Base-by-base conservation (phyloP, 192 early-diverging fungal genomes). In the Coemansia sp. region DNA sequence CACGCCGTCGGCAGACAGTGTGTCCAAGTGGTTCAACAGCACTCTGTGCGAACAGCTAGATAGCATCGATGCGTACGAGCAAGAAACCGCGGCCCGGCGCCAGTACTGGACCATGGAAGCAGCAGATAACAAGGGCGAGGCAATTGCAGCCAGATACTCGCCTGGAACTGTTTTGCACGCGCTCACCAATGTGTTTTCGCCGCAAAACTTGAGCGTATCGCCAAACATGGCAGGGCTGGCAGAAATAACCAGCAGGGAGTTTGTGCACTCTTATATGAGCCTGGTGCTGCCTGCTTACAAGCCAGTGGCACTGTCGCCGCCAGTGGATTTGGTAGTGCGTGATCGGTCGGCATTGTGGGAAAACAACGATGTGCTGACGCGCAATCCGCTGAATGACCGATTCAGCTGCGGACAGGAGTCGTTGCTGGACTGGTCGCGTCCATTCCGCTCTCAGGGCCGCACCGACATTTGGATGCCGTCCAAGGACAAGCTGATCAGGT, bases 401-500 rank as follows among this genome's bases (percentile, higher is more conserved):
- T 26, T 77, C 18, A 60, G 60, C 3, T 64, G 66, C 37, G 72
- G 66, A 4, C 60, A 53, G 8, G 47, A 50, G 26, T 26, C 50
- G 14, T 40, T 56, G 26, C 51, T 38, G n/a, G 74, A 71, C 48
- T 76, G 73, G 73, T 58, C 73, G 16, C 58, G 56, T 42, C 73
- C 68, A 7, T 67, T 65, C 47, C 54, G 51, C 11, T 59, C 64
- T 12, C 79, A 85, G 36, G 86, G 88, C 3, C 72, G 71, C 31
- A 81, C 85, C 0, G 66, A 82, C 56, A 88, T 89, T 50, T 84
- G 81, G 79, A 81, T 88, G 66, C 88, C 88, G 20, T 82, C 82
- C 16, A 83, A 88, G 78, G 82, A 88, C 38, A 87, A 88, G 54
- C 71, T 93, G 15, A 84, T 93, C 40, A 69, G 85, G 57, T 87